A percentile compares a stretch with the other conserved stretches of the same genome.
These are phyloP conservation scores for Candida palmyrensis DNA, from an alignment of 805 yeast genomes.

Conservation along the genomic window DNA sequence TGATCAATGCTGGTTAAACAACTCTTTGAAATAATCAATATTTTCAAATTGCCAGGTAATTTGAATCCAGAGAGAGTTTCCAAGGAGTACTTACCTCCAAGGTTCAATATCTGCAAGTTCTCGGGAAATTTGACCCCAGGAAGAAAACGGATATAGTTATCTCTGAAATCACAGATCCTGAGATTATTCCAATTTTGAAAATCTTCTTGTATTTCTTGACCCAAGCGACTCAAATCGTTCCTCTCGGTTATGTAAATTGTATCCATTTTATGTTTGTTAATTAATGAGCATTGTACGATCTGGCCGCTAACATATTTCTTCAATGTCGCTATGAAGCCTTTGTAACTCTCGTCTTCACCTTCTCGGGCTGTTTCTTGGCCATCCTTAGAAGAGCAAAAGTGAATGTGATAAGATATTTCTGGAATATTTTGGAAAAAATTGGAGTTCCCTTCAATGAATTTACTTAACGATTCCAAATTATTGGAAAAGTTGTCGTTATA, in stretches of 20 bases:
- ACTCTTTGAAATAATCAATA: constrained; percentile 29
- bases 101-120: constrained; percentile 29
- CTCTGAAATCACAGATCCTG: constrained; percentile 31
- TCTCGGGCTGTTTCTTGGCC: constrained; percentile 25
- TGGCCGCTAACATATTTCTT: constrained; percentile 18
- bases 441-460: constrained; percentile 15
- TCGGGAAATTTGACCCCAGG: constrained; percentile 39
- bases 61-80: constrained; percentile 36
- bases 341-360: constrained; percentile 20
- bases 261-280: constrained; percentile 29
- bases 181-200: constrained; percentile 30
- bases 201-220: constrained; percentile 34
- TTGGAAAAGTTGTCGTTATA: constrained; percentile 24
- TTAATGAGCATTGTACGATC: constrained; percentile 34
- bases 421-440: constrained; percentile 10
- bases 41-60: constrained; percentile 27
- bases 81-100: constrained; percentile 35
- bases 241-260: constrained; percentile 31
- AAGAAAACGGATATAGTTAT: constrained; percentile 30
- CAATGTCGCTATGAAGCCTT: constrained; percentile 17
- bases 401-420: constrained; percentile 30
- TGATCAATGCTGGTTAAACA: constrained; percentile 31
- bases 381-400: constrained; percentile 24
- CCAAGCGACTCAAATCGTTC: constrained; percentile 25
- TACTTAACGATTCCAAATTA: constrained; percentile 15